Conservation (phyloP, 2,329 filamentous ascomycete genomes). For the Colletotrichum sp. region DNA sequence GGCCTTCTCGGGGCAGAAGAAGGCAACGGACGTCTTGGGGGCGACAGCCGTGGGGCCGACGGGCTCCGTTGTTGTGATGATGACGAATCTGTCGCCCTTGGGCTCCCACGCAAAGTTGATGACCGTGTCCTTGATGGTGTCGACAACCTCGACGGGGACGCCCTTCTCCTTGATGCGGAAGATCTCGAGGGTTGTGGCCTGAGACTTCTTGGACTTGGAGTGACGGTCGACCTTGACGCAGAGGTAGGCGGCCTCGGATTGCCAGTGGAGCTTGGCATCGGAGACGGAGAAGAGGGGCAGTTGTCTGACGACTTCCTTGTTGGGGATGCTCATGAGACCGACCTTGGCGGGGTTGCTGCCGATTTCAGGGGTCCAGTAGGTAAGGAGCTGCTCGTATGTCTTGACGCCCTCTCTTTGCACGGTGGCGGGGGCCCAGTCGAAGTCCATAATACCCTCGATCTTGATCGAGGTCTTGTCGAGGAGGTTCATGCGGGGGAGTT, state of each 20-base stretch:
- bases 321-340: conserved; percentile 93
- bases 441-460: conserved; percentile 95
- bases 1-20: conserved; percentile 95
- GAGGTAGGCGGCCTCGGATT: conserved; percentile 90
- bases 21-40: conserved; percentile 92
- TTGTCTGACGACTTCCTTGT: conserved; percentile 91
- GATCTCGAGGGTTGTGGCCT: conserved; percentile 96
- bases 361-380: conserved; percentile 98
- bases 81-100: conserved; percentile 95
- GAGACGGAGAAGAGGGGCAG: conserved; percentile 98
- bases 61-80: conserved; percentile 93
- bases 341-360: conserved; percentile 98
- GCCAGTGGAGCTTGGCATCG: conserved; percentile 98
- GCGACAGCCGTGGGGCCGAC: conserved; percentile 79
- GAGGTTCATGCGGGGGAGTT: conserved; percentile 86
- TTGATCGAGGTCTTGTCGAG: conserved; percentile 93
- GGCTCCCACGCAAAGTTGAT: conserved; percentile 99
- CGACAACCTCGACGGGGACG: conserved; percentile 96
- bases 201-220: conserved; percentile 98
- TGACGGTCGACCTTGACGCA: conserved; percentile 99
- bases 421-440: conserved; percentile 93
- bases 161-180: conserved; percentile 98
- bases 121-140: conserved; percentile 96
- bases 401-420: conserved; percentile 85
- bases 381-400: conserved; percentile 93